A percentile compares a stretch with the other conserved stretches of the same genome.
Evolutionary conservation across 495 filamentous ascomycete genomes (phyloP).

Genomic region (Zalerion maritima): DNA sequence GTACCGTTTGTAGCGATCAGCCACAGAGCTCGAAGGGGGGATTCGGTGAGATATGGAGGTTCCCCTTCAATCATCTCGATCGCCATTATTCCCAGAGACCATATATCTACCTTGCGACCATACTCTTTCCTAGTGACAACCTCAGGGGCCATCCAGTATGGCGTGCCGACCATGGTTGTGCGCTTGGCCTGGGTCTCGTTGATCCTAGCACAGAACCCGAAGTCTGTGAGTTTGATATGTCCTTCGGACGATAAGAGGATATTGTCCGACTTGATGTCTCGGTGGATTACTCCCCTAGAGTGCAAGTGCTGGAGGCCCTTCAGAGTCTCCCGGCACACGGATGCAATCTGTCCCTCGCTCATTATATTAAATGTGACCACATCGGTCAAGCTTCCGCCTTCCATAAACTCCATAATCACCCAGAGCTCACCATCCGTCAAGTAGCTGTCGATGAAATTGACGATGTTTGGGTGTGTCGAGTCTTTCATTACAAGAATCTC

Average conservation of each 20-base stretch:
- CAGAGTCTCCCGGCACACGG: conserved; percentile 86
- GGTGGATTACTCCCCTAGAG: conserved; percentile 94
- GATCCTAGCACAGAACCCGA: conserved; percentile 97
- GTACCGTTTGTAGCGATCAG: conserved; percentile 96
- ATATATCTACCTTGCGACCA: conserved; percentile 96
- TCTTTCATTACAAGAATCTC: conserved; percentile 99
- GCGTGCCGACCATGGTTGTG: conserved; percentile 97
- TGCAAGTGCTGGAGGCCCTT: conserved; percentile 89
- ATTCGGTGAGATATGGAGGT: conserved; percentile 91
- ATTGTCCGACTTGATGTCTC: conserved; percentile 98
- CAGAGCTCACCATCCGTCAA: conserved; percentile 78
- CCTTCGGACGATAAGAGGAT: conserved; percentile 89
- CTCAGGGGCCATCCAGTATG: conserved; percentile 99
- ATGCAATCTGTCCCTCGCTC: conserved; percentile 91
- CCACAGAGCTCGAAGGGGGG: conserved; percentile 82
- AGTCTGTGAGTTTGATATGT: conserved; percentile 96
- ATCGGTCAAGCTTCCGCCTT: conserved; percentile 92
- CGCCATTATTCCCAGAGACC: conserved; percentile 98
- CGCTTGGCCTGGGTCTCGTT: conserved; percentile 94
- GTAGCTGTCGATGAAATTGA: conserved; percentile 97
- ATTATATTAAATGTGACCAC: conserved; percentile 99
- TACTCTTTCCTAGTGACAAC: conserved; percentile 97
- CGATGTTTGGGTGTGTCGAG: conserved; percentile 94
- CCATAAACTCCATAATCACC: conserved; percentile 99
- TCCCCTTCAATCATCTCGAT: conserved; percentile 99